phyloP scores from a whole-genome alignment of 352 stramenopile genomes.

The Globisporangium nagaii region DNA sequence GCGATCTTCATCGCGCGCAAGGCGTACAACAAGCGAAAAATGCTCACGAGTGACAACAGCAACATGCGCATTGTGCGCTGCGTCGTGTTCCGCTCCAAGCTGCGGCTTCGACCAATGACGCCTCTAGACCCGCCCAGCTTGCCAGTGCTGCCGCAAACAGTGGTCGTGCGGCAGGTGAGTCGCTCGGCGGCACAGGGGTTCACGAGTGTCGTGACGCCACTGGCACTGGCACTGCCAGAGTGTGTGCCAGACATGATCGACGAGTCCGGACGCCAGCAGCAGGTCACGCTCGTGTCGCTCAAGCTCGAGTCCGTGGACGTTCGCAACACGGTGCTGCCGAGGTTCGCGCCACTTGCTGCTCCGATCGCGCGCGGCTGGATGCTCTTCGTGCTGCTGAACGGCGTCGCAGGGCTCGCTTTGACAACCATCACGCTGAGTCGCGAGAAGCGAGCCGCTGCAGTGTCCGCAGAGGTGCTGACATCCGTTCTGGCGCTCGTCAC shows the following conservation, averaged over 20 bases:
- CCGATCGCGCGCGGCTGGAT: slow-evolving; percentile 8
- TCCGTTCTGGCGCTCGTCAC: slow-evolving; percentile 9
- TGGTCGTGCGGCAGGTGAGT: slow-evolving; percentile 10
- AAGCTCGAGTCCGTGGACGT: slow-evolving; percentile 21
- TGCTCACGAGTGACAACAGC: slow-evolving; percentile 16
- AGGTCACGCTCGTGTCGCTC: slow-evolving; percentile 29
- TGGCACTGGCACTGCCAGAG: too few relatives aligned
- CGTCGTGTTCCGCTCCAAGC: slow-evolving; percentile 24
- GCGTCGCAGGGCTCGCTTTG: slow-evolving; percentile 12
- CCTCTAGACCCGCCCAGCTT: not conserved
- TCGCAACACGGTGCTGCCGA: not conserved
- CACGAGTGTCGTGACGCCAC: not conserved
- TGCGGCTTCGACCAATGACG: slow-evolving; percentile 14
- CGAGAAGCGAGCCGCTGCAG: slow-evolving; percentile 7
- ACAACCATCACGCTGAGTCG: slow-evolving; percentile 6
- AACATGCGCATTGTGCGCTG: slow-evolving; percentile 28
- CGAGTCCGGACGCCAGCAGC: slow-evolving; percentile 8
- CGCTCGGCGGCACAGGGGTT: not conserved
- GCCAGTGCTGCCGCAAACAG: slow-evolving; percentile 1
- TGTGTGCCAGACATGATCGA: not conserved
- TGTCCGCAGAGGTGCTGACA: slow-evolving; percentile 10
- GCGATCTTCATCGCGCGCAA: slow-evolving; percentile 29
- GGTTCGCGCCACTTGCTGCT: slow-evolving; percentile 8
- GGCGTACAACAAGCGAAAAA: slow-evolving; percentile 27
- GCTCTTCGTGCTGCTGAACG: slow-evolving; percentile 7